Percentiles rank a stretch among this genome's conserved stretches.
phyloP scores from a whole-genome alignment of 2,329 filamentous ascomycete genomes.

The Clarireedia monteithiana region DNA sequence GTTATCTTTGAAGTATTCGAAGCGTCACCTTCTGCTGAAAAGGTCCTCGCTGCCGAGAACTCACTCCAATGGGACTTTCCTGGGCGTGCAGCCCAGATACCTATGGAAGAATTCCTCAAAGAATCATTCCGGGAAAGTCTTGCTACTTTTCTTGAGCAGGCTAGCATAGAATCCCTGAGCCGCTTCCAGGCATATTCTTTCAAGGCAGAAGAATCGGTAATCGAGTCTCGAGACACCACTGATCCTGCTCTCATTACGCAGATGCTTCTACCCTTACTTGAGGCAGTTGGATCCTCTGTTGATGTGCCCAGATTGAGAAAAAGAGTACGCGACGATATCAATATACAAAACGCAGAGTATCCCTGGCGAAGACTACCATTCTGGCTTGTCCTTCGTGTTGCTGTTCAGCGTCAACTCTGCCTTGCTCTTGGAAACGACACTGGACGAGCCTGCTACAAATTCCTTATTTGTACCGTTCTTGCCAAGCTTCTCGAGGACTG shows the following conservation, averaged over 20 bases:
- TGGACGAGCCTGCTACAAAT: constrained; percentile 48
- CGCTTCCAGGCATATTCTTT: constrained; percentile 40
- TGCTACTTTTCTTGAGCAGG: constrained; percentile 46
- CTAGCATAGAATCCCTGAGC: constrained; percentile 43
- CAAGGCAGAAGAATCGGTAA: constrained; percentile 42
- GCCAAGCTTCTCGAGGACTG: constrained; percentile 38
- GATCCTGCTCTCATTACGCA: constrained; percentile 50
- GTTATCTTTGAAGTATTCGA: constrained; percentile 54
- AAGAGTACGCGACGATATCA: constrained; percentile 53
- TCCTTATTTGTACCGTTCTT: constrained; percentile 43
- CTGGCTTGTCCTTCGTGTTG: constrained; percentile 56
- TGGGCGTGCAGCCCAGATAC: constrained; percentile 40
- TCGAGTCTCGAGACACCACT: constrained; percentile 49
- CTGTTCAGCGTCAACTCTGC: constrained; percentile 44
- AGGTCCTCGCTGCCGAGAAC: constrained; percentile 42
- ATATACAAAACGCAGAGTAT: constrained; percentile 36
- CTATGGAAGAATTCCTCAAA: constrained; percentile 32
- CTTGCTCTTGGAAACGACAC: constrained; percentile 31
- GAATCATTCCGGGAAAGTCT: constrained; percentile 39
- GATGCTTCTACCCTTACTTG: too few species aligned
- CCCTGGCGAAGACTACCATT: constrained; percentile 57
- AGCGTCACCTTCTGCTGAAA: constrained; percentile 42
- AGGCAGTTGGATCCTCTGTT: constrained; percentile 33
- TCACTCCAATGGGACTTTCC: constrained; percentile 54
- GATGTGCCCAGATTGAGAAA: constrained; percentile 41